phyloP scores from a whole-genome alignment of 2,329 filamentous ascomycete genomes.

The Cryphonectria carpinicola region DNA sequence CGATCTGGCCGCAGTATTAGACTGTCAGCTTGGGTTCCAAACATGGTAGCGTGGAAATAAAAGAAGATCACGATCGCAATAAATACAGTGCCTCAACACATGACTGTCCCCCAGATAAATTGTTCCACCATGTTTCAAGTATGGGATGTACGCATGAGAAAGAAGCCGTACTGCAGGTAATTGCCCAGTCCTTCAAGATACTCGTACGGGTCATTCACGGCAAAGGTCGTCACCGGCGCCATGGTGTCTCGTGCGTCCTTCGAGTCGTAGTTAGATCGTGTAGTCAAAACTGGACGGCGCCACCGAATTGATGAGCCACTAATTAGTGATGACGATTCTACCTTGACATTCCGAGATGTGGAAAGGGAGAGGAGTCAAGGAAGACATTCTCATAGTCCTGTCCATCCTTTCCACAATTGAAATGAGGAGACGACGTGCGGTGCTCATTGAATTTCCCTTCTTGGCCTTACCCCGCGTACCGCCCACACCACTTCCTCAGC shows the following conservation, averaged over 20 bases:
- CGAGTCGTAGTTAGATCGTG: neutral
- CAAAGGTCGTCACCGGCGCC: conserved; percentile 27
- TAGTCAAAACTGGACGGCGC: no score
- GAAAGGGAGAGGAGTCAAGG: neutral
- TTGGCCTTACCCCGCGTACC: neutral
- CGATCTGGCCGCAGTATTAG: conserved; percentile 5
- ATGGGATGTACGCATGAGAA: no score
- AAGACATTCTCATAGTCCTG: neutral
- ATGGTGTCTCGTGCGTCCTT: neutral
- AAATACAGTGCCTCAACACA: no score
- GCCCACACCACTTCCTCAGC: neutral
- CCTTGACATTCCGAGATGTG: neutral
- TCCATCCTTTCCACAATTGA: no score
- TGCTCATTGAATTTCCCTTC: neutral
- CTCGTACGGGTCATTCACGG: conserved; percentile 28
- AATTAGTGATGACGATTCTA: no score
- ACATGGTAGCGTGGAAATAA: neutral
- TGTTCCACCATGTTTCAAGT: neutral
- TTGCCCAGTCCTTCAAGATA: conserved; percentile 30
- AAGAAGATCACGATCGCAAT: no score
- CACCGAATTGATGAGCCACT: neutral
- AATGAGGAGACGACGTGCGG: neutral
- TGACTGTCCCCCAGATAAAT: no score
- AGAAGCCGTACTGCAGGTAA: conserved; percentile 28
- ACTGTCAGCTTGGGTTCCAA: neutral